Evolutionary conservation across 345 rosid genomes (phyloP).

Genomic region (Lagerstroemia speciosa): DNA sequence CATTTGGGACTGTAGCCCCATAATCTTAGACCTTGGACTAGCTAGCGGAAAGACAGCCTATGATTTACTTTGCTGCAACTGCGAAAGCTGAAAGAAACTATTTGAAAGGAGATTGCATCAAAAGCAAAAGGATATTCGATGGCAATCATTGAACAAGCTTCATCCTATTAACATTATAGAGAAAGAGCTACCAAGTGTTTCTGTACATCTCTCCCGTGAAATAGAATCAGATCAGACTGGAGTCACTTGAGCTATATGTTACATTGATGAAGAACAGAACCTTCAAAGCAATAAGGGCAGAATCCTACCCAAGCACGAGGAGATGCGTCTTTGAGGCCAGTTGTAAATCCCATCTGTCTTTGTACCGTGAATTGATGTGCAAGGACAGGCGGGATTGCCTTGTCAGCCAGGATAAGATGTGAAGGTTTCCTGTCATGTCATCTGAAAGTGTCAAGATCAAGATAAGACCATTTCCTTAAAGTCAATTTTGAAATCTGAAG

Average conservation of each 20-base stretch:
- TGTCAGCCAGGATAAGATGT: not conserved
- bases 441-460: not conserved
- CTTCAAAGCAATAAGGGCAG: not conserved
- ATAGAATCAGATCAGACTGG: not conserved
- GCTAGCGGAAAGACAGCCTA: not conserved
- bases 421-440: not conserved
- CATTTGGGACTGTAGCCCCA: conserved; percentile 47
- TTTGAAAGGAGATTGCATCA: not conserved
- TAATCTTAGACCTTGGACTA: conserved; percentile 5
- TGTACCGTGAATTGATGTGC: not conserved
- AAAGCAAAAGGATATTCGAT: not conserved
- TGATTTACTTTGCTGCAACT: not conserved
- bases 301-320: not conserved
- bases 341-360: not conserved
- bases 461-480: not conserved
- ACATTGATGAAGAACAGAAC: not conserved
- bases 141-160: not conserved
- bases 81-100: not conserved
- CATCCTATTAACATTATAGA: not conserved
- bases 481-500: not conserved
- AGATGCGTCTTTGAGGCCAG: not conserved
- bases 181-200: not conserved
- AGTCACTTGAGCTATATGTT: not conserved
- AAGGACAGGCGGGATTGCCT: not conserved
- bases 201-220: not conserved